Evolutionary conservation across 805 yeast species (phyloP), one percentile per base, ranked within the genome.

Genomic region (Ogataea paradorogensis): DNA sequence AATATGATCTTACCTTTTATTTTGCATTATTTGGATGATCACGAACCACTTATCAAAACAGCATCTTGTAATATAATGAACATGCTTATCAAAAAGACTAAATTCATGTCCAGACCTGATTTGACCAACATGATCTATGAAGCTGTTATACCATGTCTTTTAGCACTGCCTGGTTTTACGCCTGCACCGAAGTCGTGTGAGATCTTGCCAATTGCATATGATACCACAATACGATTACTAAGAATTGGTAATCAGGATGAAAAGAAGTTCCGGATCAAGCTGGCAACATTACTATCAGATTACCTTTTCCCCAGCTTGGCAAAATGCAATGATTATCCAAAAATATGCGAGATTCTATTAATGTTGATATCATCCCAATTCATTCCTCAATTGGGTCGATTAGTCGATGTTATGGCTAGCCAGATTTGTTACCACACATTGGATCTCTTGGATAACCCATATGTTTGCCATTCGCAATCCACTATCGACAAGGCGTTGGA

Each of bases 151-250:
- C 64, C 66, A 1, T 49, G 56, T 24, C 33, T 62, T 10, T 35
- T 62, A 22, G 47, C 61, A 5, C 45, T 62, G 25, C 66, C 66
- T 3, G 33, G 56, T 5, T 48, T 56, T 13, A 59, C 63, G 3
- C 59, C 66, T 1, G 45, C 36, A 6, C 38, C 38, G 2, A 50
- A 53, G 24, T 53, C 61, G 7, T 20, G 33, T 1, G 1, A 16
- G 8, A 45, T 60, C 2, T 40, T 62, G 3, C 51, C 53, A 2
- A 13, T 41, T 9, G 53, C 62, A 0, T 62, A 62, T 28, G 35
- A 48, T 10, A 35, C 59, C 0, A 33, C 49, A 7, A 25, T 57
- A 1, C 30, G 37, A 2, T 28, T 61, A 10, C 36, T 45, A 27
- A 24, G 45, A 14, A 32, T 41, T 5, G 23, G 51, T 5, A 34